Conservation (phyloP, 1,139 yeast genomes). For the Nematodospora anomalae region DNA sequence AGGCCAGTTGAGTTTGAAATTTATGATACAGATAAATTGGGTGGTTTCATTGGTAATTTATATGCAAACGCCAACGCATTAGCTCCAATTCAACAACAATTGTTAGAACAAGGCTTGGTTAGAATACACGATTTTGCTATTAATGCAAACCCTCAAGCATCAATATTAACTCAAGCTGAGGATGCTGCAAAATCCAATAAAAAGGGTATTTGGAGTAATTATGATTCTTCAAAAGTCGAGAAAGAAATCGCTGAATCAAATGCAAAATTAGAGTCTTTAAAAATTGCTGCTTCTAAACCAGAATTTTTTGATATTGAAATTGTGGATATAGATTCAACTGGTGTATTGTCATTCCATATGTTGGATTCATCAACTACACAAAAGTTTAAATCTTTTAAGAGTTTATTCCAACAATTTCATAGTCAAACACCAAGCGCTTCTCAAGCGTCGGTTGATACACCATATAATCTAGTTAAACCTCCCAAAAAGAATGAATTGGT, state of each 20-base stretch:
- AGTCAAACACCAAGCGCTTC: constrained; percentile 41
- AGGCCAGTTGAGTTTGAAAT: constrained; percentile 72
- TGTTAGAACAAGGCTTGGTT: constrained; percentile 66
- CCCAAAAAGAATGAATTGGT: constrained; percentile 64
- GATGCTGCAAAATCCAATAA: constrained; percentile 54
- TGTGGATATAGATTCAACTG: constrained; percentile 49
- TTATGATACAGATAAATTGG: constrained; percentile 71
- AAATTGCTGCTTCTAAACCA: constrained; percentile 35
- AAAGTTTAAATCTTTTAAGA: constrained; percentile 44
- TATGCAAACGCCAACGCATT: constrained; percentile 51
- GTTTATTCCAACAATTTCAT: constrained; percentile 47
- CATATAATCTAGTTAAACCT: constrained; percentile 41
- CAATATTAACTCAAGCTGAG: constrained; percentile 61
- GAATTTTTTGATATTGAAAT: constrained; percentile 64
- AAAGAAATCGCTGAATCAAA: constrained; percentile 24
- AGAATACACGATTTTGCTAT: constrained; percentile 68
- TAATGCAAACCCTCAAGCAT: constrained; percentile 52
- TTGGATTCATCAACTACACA: constrained; percentile 36
- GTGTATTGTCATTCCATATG: constrained; percentile 56
- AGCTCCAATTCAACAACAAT: constrained; percentile 59
- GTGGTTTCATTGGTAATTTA: constrained; percentile 77
- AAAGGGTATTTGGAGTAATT: constrained; percentile 68
- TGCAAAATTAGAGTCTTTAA: constrained; percentile 22
- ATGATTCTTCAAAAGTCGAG: constrained; percentile 38
- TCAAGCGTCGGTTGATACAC: constrained; percentile 40